These are phyloP conservation scores for Kodamaea derodonti DNA, from an alignment of 1,139 yeast species.

Conservation along the genomic window DNA sequence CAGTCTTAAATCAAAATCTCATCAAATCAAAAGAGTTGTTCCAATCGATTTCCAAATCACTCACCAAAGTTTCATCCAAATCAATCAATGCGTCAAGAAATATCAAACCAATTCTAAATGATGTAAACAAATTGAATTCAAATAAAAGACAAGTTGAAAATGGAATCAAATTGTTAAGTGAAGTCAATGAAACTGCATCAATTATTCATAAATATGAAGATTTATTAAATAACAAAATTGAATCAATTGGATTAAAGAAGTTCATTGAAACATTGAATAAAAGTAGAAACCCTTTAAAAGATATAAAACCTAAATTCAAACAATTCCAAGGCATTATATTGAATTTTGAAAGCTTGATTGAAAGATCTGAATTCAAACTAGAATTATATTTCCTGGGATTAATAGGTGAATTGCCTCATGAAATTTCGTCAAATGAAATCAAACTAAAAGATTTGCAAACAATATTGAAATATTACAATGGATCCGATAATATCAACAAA, in stretches of 20 bases:
- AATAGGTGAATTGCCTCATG: constrained; percentile 10
- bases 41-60: constrained; percentile 50
- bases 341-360: constrained; percentile 43
- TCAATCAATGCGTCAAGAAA: constrained; percentile 61
- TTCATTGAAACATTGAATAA: constrained; percentile 36
- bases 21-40: constrained; percentile 57
- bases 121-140: constrained; percentile 54
- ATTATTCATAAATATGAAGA: constrained; percentile 53
- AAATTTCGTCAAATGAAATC: constrained; percentile 10
- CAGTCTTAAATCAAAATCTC: constrained; percentile 74
- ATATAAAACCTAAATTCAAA: constrained; percentile 37
- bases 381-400: constrained; percentile 30
- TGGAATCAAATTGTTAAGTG: constrained; percentile 57
- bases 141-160: constrained; percentile 59
- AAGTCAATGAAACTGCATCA: constrained; percentile 63
- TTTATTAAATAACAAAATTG: constrained; percentile 36
- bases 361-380: constrained; percentile 42
- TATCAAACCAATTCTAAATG: constrained; percentile 67
- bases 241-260: constrained; percentile 33
- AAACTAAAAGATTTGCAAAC: constrained; percentile 21
- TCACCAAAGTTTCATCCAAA: constrained; percentile 52
- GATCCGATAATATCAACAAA: constrained; percentile 31
- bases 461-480: constrained; percentile 45
- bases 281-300: constrained; percentile 30
- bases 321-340: constrained; percentile 48